Evolutionary conservation across 2,329 filamentous ascomycete species (phyloP).

Genomic region (Trichoderma oligosporum): DNA sequence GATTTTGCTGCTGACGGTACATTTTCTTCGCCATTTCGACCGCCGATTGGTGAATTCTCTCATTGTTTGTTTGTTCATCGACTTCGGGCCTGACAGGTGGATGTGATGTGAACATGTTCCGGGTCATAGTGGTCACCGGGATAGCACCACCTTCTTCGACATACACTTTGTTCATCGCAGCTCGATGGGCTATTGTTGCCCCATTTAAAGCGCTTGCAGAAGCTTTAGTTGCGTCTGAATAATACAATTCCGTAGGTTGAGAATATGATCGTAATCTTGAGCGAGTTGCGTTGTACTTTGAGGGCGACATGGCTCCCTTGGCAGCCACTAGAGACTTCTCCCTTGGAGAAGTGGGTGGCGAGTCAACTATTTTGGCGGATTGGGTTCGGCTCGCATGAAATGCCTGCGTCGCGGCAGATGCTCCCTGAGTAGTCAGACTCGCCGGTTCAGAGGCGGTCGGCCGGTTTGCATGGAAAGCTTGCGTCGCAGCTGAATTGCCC

Average conservation of each 20-base stretch:
- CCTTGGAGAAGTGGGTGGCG: constrained; percentile 41
- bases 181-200: constrained; percentile 63
- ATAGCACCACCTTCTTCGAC: constrained; percentile 62
- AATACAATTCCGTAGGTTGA: constrained; percentile 12
- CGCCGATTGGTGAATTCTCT: constrained; percentile 75
- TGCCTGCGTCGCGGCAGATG: constrained; percentile 36
- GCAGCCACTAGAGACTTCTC: constrained; percentile 71
- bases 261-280: constrained; percentile 44
- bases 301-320: constrained; percentile 66
- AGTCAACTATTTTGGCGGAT: constrained; percentile 26
- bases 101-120: constrained; percentile 72
- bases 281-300: constrained; percentile 61
- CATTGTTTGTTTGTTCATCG: constrained; percentile 68
- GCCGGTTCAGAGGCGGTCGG: constrained; percentile 21
- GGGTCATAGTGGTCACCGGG: constrained; percentile 62
- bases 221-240: constrained; percentile 41
- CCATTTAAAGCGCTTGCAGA: constrained; percentile 68
- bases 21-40: constrained; percentile 87
- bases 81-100: constrained; percentile 69
- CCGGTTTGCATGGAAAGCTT: constrained; percentile 50
- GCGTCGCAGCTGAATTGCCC: constrained; percentile 67
- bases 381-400: constrained; percentile 35
- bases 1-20: constrained; percentile 67
- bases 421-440: constrained; percentile 26
- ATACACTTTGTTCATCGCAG: constrained; percentile 40